Percentiles rank a stretch among this genome's conserved stretches.
Conservation (phyloP, 805 yeast genomes). For the Metschnikowia borealis region DNA sequence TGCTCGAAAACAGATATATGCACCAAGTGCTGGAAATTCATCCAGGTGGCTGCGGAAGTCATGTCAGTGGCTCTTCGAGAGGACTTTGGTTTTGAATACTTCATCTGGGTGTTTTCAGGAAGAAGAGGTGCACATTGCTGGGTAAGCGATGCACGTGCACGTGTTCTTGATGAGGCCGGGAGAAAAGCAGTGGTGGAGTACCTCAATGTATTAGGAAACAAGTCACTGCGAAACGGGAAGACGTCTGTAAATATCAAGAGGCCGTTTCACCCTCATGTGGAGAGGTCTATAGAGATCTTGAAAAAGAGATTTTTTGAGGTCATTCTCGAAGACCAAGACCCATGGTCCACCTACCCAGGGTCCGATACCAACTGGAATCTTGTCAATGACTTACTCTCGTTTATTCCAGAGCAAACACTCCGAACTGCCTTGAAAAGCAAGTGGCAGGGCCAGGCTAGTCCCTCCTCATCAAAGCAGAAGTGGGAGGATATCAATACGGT, state of each 20-base stretch:
- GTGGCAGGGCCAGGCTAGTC: conserved; percentile 46
- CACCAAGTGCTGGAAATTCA: conserved; percentile 88
- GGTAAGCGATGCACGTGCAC: conserved; percentile 85
- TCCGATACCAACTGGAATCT: conserved; percentile 43
- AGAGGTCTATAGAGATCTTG: conserved; percentile 67
- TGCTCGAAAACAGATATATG: conserved; percentile 85
- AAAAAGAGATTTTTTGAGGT: conserved; percentile 59
- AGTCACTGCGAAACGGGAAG: conserved; percentile 36
- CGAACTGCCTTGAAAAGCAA: conserved; percentile 48
- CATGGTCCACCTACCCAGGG: conserved; percentile 52
- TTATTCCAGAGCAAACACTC: conserved; percentile 59
- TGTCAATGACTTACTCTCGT: conserved; percentile 53
- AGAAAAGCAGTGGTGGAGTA: conserved; percentile 82
- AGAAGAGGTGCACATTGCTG: conserved; percentile 99
- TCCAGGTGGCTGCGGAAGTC: conserved; percentile 76
- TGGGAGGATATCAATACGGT: conserved; percentile 72
- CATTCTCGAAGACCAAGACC: conserved; percentile 78
- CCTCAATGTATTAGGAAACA: conserved; percentile 63
- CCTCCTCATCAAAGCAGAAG: conserved; percentile 52
- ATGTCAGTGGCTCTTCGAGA: conserved; percentile 68
- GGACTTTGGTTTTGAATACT: conserved; percentile 84
- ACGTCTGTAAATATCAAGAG: conserved; percentile 55
- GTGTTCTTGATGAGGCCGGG: conserved; percentile 64
- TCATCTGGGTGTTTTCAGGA: conserved; percentile 95
- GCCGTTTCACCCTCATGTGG: conserved; percentile 87